These are phyloP conservation scores for Thamnidium elegans DNA, from an alignment of 192 early-diverging fungal genomes.

Conservation along the genomic window DNA sequence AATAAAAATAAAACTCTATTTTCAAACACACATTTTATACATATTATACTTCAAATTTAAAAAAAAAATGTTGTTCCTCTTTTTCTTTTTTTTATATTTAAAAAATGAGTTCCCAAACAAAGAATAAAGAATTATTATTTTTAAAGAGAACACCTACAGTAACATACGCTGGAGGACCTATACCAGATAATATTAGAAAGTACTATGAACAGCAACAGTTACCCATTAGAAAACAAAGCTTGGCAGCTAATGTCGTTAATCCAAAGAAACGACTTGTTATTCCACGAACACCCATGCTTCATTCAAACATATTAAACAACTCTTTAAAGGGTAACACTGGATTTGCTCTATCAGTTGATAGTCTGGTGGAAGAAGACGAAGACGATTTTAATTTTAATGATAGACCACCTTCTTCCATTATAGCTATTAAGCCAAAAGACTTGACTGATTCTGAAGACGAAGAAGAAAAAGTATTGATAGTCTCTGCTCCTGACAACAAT, in stretches of 20 bases:
- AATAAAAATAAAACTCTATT: too few species aligned
- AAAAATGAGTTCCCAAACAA: too few species aligned
- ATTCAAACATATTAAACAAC: background rate
- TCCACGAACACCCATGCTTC: background rate
- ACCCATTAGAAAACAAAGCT: slow-evolving; percentile 32
- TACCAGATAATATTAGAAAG: slow-evolving; percentile 19
- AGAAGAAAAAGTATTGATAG: background rate
- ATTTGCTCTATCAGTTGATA: background rate
- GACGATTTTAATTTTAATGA: slow-evolving; percentile 35
- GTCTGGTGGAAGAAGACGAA: slow-evolving; percentile 3
- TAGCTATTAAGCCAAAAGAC: slow-evolving; percentile 4
- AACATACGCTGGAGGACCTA: slow-evolving; percentile 19
- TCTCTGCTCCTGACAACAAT: too few species aligned
- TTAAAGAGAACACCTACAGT: background rate
- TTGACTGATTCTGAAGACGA: background rate
- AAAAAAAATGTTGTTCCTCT: too few species aligned
- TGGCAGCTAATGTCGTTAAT: slow-evolving; percentile 17
- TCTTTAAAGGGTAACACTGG: background rate
- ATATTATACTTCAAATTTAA: too few species aligned
- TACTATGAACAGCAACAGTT: slow-evolving; percentile 31
- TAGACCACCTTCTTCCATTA: slow-evolving; percentile 27
- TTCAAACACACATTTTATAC: too few species aligned
- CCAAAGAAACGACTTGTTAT: background rate
- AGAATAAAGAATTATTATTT: too few species aligned
- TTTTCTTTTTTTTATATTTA: too few species aligned